phyloP scores from a whole-genome alignment of 1,139 yeast genomes.

The Sugiyamaella sp. region DNA sequence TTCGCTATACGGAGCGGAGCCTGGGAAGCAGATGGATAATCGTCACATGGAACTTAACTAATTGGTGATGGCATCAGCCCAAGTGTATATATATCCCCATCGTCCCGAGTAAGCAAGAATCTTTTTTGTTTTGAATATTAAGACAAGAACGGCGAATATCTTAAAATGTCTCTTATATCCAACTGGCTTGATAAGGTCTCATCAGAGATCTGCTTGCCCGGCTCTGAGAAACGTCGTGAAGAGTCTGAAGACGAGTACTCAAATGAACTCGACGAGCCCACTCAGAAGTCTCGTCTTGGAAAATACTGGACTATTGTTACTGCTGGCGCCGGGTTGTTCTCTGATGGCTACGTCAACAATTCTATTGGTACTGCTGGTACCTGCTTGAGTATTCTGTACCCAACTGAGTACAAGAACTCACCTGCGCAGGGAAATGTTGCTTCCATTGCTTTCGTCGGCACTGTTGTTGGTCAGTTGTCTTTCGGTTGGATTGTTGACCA shows the following conservation, averaged over 20 bases:
- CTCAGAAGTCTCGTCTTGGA: conserved; percentile 22
- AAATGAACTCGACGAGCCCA: conserved; percentile 7
- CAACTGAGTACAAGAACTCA: conserved; percentile 60
- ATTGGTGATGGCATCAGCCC: background rate
- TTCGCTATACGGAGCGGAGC: background rate
- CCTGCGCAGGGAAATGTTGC: conserved; percentile 75
- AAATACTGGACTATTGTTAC: conserved; percentile 75
- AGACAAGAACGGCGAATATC: background rate
- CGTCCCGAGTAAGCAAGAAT: background rate
- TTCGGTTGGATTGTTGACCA: conserved; percentile 83
- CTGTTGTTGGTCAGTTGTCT: conserved; percentile 79
- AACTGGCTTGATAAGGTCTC: conserved; percentile 20
- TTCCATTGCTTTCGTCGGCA: conserved; percentile 90
- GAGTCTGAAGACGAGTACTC: conserved; percentile 14
- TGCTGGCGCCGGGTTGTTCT: conserved; percentile 88
- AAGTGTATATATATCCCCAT: conserved; percentile 9
- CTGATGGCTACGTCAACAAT: conserved; percentile 89
- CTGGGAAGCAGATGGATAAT: background rate
- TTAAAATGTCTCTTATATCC: conserved; percentile 16
- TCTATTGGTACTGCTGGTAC: conserved; percentile 77
- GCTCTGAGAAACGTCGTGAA: conserved; percentile 3
- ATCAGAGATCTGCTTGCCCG: conserved; percentile 23
- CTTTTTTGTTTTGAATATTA: background rate
- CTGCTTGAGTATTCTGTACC: conserved; percentile 66
- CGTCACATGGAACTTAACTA: background rate